These are phyloP conservation scores for Polychytrium aggregatum DNA, from an alignment of 192 early-diverging fungal species.

Conservation along the genomic window DNA sequence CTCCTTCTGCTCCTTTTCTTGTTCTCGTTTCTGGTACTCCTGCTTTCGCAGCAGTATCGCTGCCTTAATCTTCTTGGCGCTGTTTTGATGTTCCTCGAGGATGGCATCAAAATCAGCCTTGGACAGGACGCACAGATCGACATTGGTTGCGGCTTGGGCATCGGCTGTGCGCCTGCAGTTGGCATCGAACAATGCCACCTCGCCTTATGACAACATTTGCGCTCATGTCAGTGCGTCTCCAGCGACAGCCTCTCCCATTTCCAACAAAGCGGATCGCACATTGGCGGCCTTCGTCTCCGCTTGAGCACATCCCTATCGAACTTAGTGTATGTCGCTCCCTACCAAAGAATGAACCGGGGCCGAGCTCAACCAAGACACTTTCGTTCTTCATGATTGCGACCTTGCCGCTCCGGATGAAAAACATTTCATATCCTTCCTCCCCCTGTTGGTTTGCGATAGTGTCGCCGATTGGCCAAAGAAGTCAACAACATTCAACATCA, in stretches of 20 bases:
- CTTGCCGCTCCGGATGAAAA: slow-evolving; percentile 7
- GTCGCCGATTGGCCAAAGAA: no score
- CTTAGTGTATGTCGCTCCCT: background rate
- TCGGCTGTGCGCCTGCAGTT: slow-evolving; percentile 8
- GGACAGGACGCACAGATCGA: slow-evolving; percentile 9
- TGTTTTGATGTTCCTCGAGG: background rate
- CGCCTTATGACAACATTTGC: slow-evolving; percentile 5
- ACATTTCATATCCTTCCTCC: slow-evolving; percentile 12
- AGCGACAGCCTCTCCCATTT: background rate
- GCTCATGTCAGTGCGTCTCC: background rate
- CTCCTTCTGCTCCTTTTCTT: background rate
- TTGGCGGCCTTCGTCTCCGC: no score
- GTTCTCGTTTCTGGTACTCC: no score
- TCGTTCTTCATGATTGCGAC: slow-evolving; percentile 5
- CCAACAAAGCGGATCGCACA: background rate
- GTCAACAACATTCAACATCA: no score
- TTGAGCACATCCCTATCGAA: background rate
- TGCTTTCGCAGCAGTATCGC: no score
- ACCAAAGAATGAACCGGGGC: slow-evolving; percentile 5
- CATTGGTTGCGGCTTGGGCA: slow-evolving; percentile 2
- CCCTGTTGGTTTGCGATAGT: no score
- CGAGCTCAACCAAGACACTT: slow-evolving; percentile 4
- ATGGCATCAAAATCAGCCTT: slow-evolving; percentile 9
- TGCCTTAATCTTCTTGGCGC: background rate
- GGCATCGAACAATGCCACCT: slow-evolving; percentile 9